Evolutionary conservation across 169 alveolate genomes (phyloP).

Genomic region (Blepharisma undulans): DNA sequence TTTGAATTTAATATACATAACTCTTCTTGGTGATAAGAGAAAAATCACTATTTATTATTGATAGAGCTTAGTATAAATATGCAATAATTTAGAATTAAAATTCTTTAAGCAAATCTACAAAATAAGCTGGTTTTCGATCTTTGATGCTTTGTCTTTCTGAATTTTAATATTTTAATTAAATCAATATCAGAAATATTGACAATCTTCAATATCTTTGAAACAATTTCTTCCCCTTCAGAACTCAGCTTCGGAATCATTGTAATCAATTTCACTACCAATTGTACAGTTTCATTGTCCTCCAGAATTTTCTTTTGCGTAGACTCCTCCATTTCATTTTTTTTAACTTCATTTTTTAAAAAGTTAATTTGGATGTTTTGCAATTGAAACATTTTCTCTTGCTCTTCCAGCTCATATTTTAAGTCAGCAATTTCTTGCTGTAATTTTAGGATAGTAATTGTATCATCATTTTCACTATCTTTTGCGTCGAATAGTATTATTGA

Average conservation of each 20-base stretch:
- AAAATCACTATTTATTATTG: too few species aligned
- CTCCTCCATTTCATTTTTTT: not conserved
- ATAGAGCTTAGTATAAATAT: too few species aligned
- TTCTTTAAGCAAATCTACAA: not conserved
- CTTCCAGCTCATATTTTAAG: not conserved
- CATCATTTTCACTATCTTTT: not conserved
- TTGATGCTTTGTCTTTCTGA: not conserved
- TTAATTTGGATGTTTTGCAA: not conserved
- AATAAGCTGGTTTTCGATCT: not conserved
- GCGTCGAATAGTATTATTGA: not conserved
- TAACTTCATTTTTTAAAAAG: not conserved
- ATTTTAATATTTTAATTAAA: too few species aligned
- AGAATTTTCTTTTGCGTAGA: not conserved
- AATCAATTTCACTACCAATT: not conserved
- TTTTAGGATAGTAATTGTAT: not conserved
- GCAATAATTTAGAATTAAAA: not conserved
- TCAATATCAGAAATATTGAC: not conserved
- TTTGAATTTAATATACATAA: too few species aligned
- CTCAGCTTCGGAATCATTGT: not conserved
- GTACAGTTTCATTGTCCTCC: not conserved
- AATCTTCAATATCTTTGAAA: not conserved
- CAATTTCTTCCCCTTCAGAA: not conserved
- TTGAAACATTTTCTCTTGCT: not conserved
- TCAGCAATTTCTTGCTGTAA: not conserved
- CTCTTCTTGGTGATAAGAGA: too few species aligned